Evolutionary conservation across 371 early-diverging fungal species (phyloP), one percentile per base, ranked within the genome.

Genomic region (Rhizopus sp.): DNA sequence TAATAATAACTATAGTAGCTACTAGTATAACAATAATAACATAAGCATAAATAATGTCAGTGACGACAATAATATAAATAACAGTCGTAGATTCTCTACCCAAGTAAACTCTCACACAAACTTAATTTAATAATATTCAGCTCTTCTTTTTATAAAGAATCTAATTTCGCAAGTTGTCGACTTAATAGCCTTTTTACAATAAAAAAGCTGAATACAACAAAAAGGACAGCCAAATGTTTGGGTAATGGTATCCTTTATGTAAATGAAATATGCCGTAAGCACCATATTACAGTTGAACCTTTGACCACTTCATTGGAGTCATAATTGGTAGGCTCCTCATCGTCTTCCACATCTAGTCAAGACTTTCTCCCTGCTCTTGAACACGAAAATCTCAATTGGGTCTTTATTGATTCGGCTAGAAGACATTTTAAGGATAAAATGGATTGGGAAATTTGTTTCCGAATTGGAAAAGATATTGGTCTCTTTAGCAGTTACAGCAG

Each of bases 391-490:
- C 33, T 23, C 37, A 45, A 55, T 55, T 55, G 46, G 46, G 37
- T 13, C 1, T 55, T 45, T 55, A 46, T 45, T 45, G 55, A 55
- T 55, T 44, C 55, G 7, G 55, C 5, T 0, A 33, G 45, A 46
- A 55, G 37, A 35, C 23, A 17, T 7, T 17, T 54, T 33, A 45
- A 46, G 45, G 46, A 53, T 42, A 45, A 46, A 45, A 46, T 55
- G 55, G n/a, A 55, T 34, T 45, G 46, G 55, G 45, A 55, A 55
- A 0, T 8, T 45, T 29, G 0, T 55, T 55, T 46, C 5, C 46
- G 31, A 46, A 55, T 55, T 35, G 46, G 46, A 44, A 55, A 55
- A 55, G 46, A 55, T 35, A 34, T 35, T 45, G 37, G 55, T 55
- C 55, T 55, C 46, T 55, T 55, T 31, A 35, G 12, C 0, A 35